Base-by-base conservation (phyloP, 768 basidiomycete species). In the Suillus discolor region DNA sequence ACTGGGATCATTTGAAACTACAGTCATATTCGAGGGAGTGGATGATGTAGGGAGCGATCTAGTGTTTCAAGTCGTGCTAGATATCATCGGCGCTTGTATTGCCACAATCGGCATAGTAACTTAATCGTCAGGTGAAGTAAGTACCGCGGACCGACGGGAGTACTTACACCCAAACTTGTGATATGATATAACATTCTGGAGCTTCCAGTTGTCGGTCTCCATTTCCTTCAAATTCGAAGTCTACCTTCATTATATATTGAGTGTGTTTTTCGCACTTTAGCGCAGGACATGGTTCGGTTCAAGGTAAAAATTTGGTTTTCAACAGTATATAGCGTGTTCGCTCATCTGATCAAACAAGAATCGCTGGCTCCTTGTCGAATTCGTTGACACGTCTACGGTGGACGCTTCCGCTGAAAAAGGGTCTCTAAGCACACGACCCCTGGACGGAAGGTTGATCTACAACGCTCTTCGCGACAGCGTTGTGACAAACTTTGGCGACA, bases 351-450 rank as follows among this genome's bases (percentile, higher is more conserved):
- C 62, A 31, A 64, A 55, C 20, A 68, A 94, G 93, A 96, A 95
- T 74, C 86, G 94, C 44, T 95, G 94, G 92, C 77, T 96, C 13
- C 86, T 97, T 39, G 88, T 95, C 63, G 94, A 97, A 76, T 89
- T 96, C 71, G 84, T 55, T 2, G 54, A 55, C 3, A 55, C 85
- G 11, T 74, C 78, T 25, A 45, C 47, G 62, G 67, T 23, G 63
- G 47, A 65, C 28, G 55, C 59, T 62, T 66, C 55, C 75, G 60
- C 39, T 64, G 42, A 65, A 67, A 23, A 23, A 4, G 57, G 39
- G 8, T 36, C 53, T 53, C 25, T 42, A 61, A 28, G 45, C 36
- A 51, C 36, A 49, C 53, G 55, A 6, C 71, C 76, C 57, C 72
- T 91, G 13, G 87, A 87, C 55, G 82, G 84, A n/a, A 90, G 87